Evolutionary conservation across 305 asterid genomes (phyloP), one percentile per base, ranked within the genome.

Genomic region (Andrographis paniculata): DNA sequence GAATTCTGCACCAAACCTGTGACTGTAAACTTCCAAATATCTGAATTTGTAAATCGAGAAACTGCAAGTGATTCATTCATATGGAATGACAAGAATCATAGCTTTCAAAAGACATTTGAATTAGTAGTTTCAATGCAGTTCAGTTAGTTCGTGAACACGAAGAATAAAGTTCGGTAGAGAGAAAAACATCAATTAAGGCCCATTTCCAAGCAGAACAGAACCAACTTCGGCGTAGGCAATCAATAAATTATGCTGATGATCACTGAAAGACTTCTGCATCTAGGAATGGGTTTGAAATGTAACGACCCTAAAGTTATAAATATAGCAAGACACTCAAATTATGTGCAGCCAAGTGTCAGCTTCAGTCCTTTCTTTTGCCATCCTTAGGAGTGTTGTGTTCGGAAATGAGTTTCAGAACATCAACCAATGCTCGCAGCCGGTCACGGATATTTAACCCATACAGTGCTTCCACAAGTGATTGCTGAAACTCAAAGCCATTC

Each of bases 391-490:
- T 48, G 19, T 65, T 79, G 39, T 78, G 79, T 28, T 80, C 98
- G 0, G 75, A 61, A 38, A 86, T 77, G 30, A 83, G 63, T 69
- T 91, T 91, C 58, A 83, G 23, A 55, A 91, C 93, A 19, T 77
- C 80, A 56, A 74, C 74, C 75, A 86, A 52, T 38, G 92, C 95
- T 42, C 84, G 70, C 50, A 86, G 36, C 14, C 87, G 95, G 50
- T 86, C 96, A 83, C 80, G 70, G 42, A 78, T 43, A 24, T 73
- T 79, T 70, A 83, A 42, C 42, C 99, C 95, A 50, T 91, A 91
- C 39, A 91, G 75, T 47, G 85, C 83, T 48, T 78, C 80, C 2
- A 91, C 92, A 12, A 91, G 83, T 1, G 87, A 83, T 45, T 71
- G 73, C 53, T 83, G 99, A 68, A 86, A 81, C 74, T 76, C 87